phyloP scores from a whole-genome alignment of 2,329 filamentous ascomycete genomes.

The Scorias spongiosa region DNA sequence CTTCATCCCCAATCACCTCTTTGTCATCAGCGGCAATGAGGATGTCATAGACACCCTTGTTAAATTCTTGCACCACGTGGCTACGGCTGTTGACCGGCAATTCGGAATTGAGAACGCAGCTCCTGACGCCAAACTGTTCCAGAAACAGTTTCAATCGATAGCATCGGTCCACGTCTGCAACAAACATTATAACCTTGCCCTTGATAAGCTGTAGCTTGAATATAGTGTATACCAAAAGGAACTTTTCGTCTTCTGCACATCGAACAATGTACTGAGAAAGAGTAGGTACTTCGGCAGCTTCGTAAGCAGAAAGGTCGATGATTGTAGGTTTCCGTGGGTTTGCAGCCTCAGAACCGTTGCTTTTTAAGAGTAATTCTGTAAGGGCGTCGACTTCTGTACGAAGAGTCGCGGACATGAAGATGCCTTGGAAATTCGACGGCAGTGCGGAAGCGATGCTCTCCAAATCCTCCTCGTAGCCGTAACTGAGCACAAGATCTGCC shows the following conservation, averaged over 20 bases:
- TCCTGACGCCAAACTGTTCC: conserved; percentile 91
- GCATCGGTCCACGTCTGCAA: conserved; percentile 73
- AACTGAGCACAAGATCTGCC: conserved; percentile 82
- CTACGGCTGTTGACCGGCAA: conserved; percentile 83
- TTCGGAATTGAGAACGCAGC: conserved; percentile 86
- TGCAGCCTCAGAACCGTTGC: conserved; percentile 28
- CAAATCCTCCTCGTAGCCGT: conserved; percentile 85
- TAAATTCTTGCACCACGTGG: conserved; percentile 95
- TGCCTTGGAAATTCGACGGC: conserved; percentile 74
- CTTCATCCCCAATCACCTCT: conserved; percentile 59
- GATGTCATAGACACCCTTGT: conserved; percentile 91
- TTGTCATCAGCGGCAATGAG: conserved; percentile 92
- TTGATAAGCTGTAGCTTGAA: conserved; percentile 91
- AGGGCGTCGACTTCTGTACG: conserved; percentile 75
- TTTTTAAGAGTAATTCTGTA: conserved; percentile 53
- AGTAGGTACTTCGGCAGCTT: conserved; percentile 39
- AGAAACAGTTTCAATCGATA: conserved; percentile 90
- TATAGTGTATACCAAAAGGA: conserved; percentile 80
- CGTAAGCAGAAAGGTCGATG: conserved; percentile 68
- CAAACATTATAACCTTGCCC: conserved; percentile 76
- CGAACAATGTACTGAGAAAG: conserved; percentile 80
- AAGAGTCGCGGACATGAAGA: conserved; percentile 87
- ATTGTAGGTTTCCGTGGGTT: conserved; percentile 50
- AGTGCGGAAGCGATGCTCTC: conserved; percentile 62
- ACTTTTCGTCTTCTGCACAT: conserved; percentile 96